These are phyloP conservation scores for Botrytis fragariae DNA, from an alignment of 2,329 filamentous ascomycete genomes.

Conservation along the genomic window DNA sequence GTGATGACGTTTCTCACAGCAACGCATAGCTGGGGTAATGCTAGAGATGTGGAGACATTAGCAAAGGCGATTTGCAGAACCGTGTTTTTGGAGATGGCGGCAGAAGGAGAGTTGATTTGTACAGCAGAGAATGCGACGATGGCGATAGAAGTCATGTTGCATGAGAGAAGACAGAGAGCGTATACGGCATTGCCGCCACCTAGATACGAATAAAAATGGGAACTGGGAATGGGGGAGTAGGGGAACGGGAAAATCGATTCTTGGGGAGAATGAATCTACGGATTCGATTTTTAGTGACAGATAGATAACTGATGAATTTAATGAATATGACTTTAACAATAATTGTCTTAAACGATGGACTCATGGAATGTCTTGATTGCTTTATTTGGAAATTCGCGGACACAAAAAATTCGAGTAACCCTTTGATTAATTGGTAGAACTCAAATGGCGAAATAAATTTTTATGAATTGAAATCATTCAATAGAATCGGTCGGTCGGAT, in stretches of 20 bases:
- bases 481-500: neutral
- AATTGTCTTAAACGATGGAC: neutral
- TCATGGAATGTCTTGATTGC: neutral
- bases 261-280: neutral
- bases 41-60: constrained; percentile 29
- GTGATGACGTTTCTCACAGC: constrained; percentile 15
- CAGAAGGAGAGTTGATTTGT: constrained; percentile 18
- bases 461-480: too few species aligned
- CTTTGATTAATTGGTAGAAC: neutral
- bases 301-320: neutral
- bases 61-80: constrained; percentile 21
- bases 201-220: constrained; percentile 4
- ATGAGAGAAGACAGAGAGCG: constrained; percentile 15
- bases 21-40: constrained; percentile 28
- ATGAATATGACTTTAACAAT: neutral
- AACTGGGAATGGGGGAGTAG: neutral
- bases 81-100: constrained; percentile 16
- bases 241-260: neutral
- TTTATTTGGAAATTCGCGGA: neutral
- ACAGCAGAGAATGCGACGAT: neutral
- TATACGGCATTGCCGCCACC: neutral
- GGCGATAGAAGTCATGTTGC: constrained; percentile 22
- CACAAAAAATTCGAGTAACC: neutral
- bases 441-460: neutral
- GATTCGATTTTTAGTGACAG: neutral